Conservation (phyloP, 352 stramenopile genomes). For the Phytophthora citricola region DNA sequence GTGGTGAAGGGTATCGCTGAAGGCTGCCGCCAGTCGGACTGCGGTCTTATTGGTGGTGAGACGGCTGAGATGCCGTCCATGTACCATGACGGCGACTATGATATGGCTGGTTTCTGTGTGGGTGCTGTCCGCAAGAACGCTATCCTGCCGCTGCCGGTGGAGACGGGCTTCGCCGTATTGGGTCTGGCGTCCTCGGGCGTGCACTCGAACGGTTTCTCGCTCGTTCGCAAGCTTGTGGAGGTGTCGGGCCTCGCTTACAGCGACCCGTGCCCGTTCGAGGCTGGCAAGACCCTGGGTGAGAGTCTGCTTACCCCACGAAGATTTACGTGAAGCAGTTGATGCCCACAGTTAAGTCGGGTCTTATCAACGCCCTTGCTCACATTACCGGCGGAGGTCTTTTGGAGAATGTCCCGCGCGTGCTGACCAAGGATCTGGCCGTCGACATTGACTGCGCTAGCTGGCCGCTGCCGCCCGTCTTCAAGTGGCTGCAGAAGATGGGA, state of each 20-base stretch:
- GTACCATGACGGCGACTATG: slow-evolving; percentile 98
- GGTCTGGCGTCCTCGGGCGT: slow-evolving; percentile 96
- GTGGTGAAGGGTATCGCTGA: slow-evolving; percentile 98
- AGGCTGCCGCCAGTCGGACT: slow-evolving; percentile 95
- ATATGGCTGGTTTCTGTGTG: slow-evolving; percentile 98
- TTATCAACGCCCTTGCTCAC: slow-evolving; percentile 95
- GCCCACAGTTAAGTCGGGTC: slow-evolving; percentile 74
- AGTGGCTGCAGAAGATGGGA: slow-evolving; percentile 95
- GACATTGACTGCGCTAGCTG: slow-evolving; percentile 93
- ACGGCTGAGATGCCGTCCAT: slow-evolving; percentile 99
- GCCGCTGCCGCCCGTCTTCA: slow-evolving; percentile 96
- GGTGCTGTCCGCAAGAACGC: slow-evolving; percentile 93
- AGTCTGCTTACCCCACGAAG: slow-evolving; percentile 96
- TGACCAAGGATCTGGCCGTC: slow-evolving; percentile 92
- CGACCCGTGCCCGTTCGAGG: slow-evolving; percentile 78
- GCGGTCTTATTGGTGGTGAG: slow-evolving; percentile 96
- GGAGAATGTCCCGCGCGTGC: slow-evolving; percentile 98
- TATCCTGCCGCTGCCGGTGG: slow-evolving; percentile 89
- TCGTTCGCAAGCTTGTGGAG: slow-evolving; percentile 97
- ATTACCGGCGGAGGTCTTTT: slow-evolving; percentile 98
- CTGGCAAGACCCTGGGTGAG: slow-evolving; percentile 92
- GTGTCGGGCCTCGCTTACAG: slow-evolving; percentile 87
- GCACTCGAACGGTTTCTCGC: slow-evolving; percentile 99
- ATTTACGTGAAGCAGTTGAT: slow-evolving; percentile 97
- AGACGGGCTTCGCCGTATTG: slow-evolving; percentile 93